Conservation (phyloP, 768 basidiomycete genomes). For the Gymnopilus dilepis region DNA sequence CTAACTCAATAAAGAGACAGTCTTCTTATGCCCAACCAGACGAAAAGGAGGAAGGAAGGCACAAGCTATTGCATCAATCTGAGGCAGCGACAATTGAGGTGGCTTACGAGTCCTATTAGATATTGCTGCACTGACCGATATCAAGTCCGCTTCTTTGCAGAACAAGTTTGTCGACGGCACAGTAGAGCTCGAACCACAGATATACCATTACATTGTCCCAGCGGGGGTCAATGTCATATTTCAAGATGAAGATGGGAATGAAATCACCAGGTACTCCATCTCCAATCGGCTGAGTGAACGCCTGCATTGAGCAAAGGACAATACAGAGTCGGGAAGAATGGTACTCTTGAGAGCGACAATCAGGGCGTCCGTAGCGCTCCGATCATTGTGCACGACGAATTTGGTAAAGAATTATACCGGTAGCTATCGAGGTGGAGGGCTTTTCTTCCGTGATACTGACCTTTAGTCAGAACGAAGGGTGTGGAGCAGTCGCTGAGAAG, state of each 20-base stretch:
- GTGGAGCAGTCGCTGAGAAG: not conserved
- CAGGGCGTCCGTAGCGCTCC: constrained; percentile 38
- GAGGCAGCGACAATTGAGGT: constrained; percentile 25
- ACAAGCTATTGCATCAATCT: constrained; percentile 1
- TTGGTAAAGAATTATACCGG: constrained; percentile 65
- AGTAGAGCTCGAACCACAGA: constrained; percentile 34
- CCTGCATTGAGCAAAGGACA: not conserved
- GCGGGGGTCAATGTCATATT: constrained; percentile 69
- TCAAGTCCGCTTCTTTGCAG: constrained; percentile 28
- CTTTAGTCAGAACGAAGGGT: not conserved
- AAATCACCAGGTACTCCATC: constrained; percentile 58
- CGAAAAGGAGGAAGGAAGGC: constrained; percentile 17
- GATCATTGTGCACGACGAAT: constrained; percentile 62
- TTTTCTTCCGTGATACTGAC: not conserved
- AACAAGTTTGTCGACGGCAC: constrained; percentile 32
- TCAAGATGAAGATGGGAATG: constrained; percentile 66
- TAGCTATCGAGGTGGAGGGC: constrained; percentile 23
- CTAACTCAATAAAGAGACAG: not conserved
- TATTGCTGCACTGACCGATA: not conserved
- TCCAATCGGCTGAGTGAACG: not conserved
- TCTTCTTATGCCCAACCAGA: not conserved
- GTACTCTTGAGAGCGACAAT: constrained; percentile 10
- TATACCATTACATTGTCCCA: constrained; percentile 66
- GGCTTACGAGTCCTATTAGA: not conserved
- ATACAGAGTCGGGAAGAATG: constrained; percentile 28